A percentile compares a stretch with the other conserved stretches of the same genome.
Conservation (phyloP, 1,139 yeast genomes). For the Yamadazyma trypodendri region DNA sequence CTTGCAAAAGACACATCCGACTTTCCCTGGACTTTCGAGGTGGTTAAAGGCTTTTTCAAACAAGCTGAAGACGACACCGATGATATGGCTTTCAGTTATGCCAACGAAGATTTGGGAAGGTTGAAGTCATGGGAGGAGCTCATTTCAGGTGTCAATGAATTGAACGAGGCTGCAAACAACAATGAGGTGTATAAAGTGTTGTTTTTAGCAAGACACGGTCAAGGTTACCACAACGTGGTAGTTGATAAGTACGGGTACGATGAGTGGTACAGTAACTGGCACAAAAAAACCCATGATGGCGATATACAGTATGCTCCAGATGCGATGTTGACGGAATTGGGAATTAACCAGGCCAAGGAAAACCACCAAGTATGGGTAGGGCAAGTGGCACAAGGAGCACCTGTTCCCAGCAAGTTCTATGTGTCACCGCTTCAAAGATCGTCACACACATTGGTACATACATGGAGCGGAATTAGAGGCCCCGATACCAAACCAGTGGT, state of each 20-base stretch:
- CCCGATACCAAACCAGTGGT: conserved; percentile 31
- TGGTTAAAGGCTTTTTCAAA: conserved; percentile 53
- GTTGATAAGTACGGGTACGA: conserved; percentile 56
- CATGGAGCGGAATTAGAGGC: conserved; percentile 47
- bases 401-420: conserved; percentile 56
- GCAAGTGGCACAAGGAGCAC: conserved; percentile 50
- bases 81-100: conserved; percentile 49
- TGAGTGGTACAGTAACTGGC: conserved; percentile 63
- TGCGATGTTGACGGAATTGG: conserved; percentile 61
- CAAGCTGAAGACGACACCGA: conserved; percentile 51
- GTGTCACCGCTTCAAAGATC: conserved; percentile 72
- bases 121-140: conserved; percentile 48
- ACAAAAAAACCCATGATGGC: conserved; percentile 52
- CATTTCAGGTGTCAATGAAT: conserved; percentile 26
- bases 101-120: conserved; percentile 49
- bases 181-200: conserved; percentile 55
- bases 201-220: conserved; percentile 74
- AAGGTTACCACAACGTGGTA: conserved; percentile 70
- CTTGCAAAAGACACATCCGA: conserved; percentile 3
- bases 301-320: conserved; percentile 65
- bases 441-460: conserved; percentile 52
- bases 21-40: conserved; percentile 45
- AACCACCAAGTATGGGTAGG: conserved; percentile 46
- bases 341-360: conserved; percentile 47
- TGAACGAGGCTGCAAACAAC: conserved; percentile 35